Evolutionary conservation across 345 rosid species (phyloP).

Genomic region (Eucalyptus curtisii): DNA sequence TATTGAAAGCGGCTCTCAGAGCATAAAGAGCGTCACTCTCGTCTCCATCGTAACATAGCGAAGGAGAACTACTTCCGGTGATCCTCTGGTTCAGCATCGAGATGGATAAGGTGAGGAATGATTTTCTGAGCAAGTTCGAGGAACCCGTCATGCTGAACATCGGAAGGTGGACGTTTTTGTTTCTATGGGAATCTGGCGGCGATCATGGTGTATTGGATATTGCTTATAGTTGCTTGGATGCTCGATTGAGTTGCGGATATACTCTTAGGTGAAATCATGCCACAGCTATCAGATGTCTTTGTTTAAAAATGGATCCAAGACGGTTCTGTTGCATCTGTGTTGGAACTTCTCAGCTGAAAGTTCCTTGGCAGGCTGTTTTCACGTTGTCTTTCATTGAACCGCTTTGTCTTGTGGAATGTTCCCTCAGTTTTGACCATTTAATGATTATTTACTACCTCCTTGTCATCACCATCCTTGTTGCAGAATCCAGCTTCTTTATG

Average conservation of each 20-base stretch:
- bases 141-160: not conserved
- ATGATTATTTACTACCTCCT: not conserved
- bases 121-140: not conserved
- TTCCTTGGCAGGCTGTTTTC: not conserved
- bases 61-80: not conserved
- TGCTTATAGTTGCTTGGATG: not conserved
- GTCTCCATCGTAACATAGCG: not conserved
- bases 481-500: not conserved
- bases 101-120: not conserved
- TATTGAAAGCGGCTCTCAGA: conserved; percentile 16
- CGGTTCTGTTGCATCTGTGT: not conserved
- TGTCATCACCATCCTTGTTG: not conserved
- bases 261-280: not conserved
- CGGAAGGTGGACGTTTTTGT: not conserved
- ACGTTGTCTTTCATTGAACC: not conserved
- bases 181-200: not conserved
- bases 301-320: conserved; percentile 9
- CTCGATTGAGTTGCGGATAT: not conserved
- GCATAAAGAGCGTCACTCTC: conserved; percentile 23
- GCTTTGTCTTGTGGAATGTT: not conserved
- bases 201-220: fast-evolving
- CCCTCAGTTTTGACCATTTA: not conserved
- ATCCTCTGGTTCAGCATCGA: not conserved
- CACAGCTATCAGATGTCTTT: not conserved
- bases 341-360: conserved; percentile 2